phyloP scores from a whole-genome alignment of 2,329 filamentous ascomycete species.

The Fonsecaea multimorphosa region DNA sequence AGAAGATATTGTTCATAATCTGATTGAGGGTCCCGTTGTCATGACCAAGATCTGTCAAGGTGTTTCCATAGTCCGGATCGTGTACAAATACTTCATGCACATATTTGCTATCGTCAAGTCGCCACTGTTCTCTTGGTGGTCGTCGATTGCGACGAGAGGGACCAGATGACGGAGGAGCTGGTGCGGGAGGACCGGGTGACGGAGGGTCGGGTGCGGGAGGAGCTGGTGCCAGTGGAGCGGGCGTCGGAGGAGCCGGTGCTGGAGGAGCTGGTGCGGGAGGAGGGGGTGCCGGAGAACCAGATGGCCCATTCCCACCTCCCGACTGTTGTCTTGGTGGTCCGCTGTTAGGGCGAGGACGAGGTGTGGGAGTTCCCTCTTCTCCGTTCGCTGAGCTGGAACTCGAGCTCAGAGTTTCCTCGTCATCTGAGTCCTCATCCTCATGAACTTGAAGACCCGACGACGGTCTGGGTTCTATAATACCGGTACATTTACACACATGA shows the following conservation, averaged over 20 bases:
- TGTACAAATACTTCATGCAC: background rate
- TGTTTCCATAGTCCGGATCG: background rate
- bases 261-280: no score
- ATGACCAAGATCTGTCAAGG: background rate
- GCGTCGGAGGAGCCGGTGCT: no score
- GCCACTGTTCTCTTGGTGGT: background rate
- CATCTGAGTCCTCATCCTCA: background rate
- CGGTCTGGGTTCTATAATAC: background rate
- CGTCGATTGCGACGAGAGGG: no score
- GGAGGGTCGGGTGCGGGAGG: no score
- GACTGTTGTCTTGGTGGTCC: background rate
- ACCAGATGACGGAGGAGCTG: no score
- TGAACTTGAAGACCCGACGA: background rate
- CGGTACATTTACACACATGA: conserved; percentile 13
- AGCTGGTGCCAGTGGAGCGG: no score
- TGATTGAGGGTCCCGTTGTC: background rate
- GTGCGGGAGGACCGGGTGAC: no score
- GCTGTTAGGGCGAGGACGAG: no score
- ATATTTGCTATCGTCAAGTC: background rate
- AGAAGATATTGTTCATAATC: background rate
- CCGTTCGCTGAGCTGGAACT: background rate
- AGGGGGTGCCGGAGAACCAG: no score
- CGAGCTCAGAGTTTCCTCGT: background rate
- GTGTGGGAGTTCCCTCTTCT: background rate
- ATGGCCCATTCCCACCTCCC: no score